Conservation (phyloP, 2,329 filamentous ascomycete species). For the Arthroderma uncinatum region DNA sequence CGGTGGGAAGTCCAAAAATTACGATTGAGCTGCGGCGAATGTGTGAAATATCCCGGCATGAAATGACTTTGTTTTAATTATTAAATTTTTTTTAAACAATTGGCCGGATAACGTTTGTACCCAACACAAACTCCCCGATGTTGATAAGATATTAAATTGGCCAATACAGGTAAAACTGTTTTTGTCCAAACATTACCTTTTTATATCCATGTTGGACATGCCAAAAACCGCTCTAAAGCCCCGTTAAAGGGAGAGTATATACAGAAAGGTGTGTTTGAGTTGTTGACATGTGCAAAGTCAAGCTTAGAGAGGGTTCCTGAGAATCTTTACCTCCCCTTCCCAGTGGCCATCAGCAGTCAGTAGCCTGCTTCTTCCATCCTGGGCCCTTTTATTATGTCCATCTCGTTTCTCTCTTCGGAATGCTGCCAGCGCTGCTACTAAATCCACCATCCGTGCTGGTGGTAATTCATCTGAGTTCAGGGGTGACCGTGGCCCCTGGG, state of each 20-base stretch:
- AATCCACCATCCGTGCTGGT: conserved; percentile 32
- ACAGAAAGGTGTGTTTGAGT: no score
- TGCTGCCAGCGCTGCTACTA: conserved; percentile 42
- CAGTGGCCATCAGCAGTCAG: conserved; percentile 44
- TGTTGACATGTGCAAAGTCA: no score
- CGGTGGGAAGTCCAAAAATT: neutral
- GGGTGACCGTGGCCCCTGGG: conserved; percentile 23
- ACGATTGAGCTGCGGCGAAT: conserved; percentile 2
- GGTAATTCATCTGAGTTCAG: neutral
- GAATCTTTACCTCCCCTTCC: conserved; percentile 48
- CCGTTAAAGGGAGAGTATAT: no score
- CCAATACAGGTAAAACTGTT: neutral
- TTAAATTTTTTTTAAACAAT: conserved; percentile 1
- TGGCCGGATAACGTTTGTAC: conserved; percentile 1
- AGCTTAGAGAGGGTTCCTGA: conserved; percentile 35
- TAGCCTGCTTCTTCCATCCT: neutral
- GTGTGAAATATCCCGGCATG: conserved; percentile 5
- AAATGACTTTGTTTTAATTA: conserved; percentile 4
- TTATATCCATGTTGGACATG: no score
- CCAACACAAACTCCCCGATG: neutral
- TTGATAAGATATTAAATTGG: conserved; percentile 4
- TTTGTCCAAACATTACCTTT: neutral
- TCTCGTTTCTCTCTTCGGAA: conserved; percentile 45
- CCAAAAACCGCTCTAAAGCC: no score
- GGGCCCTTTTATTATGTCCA: conserved; percentile 28